Base-by-base conservation (phyloP, 305 asterid genomes). In the Striga hermonthica region DNA sequence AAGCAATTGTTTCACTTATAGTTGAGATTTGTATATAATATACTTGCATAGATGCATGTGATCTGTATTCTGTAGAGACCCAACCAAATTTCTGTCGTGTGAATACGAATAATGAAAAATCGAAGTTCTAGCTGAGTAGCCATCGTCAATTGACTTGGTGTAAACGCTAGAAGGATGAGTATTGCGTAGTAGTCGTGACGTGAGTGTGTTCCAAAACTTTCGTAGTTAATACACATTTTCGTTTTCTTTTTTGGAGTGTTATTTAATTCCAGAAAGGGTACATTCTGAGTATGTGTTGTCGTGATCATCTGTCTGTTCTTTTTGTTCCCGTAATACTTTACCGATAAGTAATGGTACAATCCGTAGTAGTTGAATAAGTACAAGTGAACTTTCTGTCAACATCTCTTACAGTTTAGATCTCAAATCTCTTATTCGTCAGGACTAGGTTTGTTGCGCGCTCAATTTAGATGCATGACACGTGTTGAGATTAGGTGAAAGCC, bases 261-360 rank as follows among this genome's bases (percentile, higher is more conserved):
- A 22, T 2, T 22, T 22, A 22, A 22, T 22, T 22, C 31, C 31
- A 22, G 31, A 22, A 22, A 64, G 40, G 60, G 47, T 66, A 41
- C 54, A 49, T 56, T 60, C 60, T 36, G 40, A 41, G 56, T 48
- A 67, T 38, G 71, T 57, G 22, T 1, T 76, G 2, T 22, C 16
- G 9, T 9, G 13, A 4, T 54, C 6, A 13, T 22, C 31, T 14
- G 31, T 53, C 38, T 57, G 71, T 35, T 5, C 9, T 49, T 0
- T 37, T 40, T 49, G 66, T 55, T 11, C 55, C 59, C 16, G 3
- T 7, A 28, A 67, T 15, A 15, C 57, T 13, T 49, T 6, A 13
- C 31, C 7, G 9, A 6, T 10, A 57, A 57, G 57, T 22, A 10
- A 15, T 28, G 56, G 56, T 50, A 7, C 34, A 50, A 6, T 9